phyloP scores from a whole-genome alignment of 2,329 filamentous ascomycete species.

The Amphichorda felina region DNA sequence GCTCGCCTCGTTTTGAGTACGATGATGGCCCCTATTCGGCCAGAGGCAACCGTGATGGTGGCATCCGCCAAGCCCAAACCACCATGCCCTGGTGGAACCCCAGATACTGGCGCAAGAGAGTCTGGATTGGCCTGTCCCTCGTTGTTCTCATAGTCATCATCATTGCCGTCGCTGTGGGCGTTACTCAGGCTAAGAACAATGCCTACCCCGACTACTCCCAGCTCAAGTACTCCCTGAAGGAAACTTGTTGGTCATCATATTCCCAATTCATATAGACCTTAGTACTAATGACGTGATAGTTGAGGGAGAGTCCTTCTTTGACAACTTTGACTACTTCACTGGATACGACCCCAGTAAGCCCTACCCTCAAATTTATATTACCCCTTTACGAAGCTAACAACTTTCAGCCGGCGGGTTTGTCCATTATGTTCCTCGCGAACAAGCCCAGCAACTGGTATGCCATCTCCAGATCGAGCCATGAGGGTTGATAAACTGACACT shows the following conservation, averaged over 20 bases:
- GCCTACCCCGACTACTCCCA: slow-evolving; percentile 35
- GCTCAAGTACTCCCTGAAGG: slow-evolving; percentile 32
- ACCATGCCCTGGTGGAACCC: slow-evolving; percentile 31
- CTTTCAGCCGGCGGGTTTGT: slow-evolving; percentile 32
- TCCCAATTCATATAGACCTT: not conserved
- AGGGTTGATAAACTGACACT: not conserved
- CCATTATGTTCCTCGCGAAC: slow-evolving; percentile 35
- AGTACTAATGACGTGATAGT: slow-evolving; percentile 18
- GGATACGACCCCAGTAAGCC: slow-evolving; percentile 36
- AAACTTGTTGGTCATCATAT: slow-evolving; percentile 29
- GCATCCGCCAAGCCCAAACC: slow-evolving; percentile 10
- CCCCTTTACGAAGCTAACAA: not conserved
- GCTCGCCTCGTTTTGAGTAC: too few species aligned
- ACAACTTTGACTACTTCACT: slow-evolving; percentile 40
- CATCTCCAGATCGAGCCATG: slow-evolving; percentile 3
- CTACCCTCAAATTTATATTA: too few species aligned
- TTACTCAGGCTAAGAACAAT: slow-evolving; percentile 23
- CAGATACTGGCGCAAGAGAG: slow-evolving; percentile 38
- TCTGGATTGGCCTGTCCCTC: slow-evolving; percentile 29
- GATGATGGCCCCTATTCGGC: too few species aligned
- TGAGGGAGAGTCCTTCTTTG: slow-evolving; percentile 37
- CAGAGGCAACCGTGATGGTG: not conserved
- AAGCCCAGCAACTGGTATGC: slow-evolving; percentile 29
- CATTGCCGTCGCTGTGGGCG: slow-evolving; percentile 33
- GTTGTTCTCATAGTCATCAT: slow-evolving; percentile 31